These are phyloP conservation scores for Ceratocystis cacaofunesta DNA, from an alignment of 2,329 filamentous ascomycete genomes.

Conservation along the genomic window DNA sequence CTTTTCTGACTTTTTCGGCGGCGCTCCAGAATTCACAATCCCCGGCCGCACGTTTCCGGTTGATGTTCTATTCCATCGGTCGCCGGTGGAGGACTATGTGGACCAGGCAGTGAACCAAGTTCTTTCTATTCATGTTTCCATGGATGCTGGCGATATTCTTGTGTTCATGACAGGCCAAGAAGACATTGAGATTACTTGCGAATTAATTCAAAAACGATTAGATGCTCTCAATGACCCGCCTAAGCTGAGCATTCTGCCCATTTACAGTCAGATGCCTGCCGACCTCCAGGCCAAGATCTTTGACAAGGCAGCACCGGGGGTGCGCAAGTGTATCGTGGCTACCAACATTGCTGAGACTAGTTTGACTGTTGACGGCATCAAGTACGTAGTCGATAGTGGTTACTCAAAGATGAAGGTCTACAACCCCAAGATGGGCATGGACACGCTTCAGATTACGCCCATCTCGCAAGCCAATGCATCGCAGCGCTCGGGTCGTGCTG, in stretches of 20 bases:
- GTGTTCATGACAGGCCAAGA: constrained; percentile 99
- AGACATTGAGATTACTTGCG: constrained; percentile 94
- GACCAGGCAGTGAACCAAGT: constrained; percentile 95
- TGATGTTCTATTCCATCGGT: constrained; percentile 87
- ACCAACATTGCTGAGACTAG: constrained; percentile 98
- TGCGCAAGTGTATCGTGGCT: constrained; percentile 92
- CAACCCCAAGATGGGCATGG: constrained; percentile 98
- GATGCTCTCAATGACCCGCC: constrained; percentile 86
- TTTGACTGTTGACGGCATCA: constrained; percentile 95
- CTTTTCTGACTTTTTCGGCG: constrained; percentile 91
- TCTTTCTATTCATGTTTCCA: constrained; percentile 87
- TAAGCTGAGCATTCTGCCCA: constrained; percentile 84
- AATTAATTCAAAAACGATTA: constrained; percentile 75
- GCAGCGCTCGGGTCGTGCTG: constrained; percentile 84
- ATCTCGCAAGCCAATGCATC: constrained; percentile 94
- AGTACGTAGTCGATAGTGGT: constrained; percentile 94
- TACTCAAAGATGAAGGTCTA: constrained; percentile 98
- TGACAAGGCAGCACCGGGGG: constrained; percentile 74
- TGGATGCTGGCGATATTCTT: constrained; percentile 81
- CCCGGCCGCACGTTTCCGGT: constrained; percentile 94
- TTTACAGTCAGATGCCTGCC: constrained; percentile 99
- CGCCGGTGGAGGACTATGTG: constrained; percentile 93
- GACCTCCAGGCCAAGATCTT: constrained; percentile 98
- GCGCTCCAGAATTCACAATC: constrained; percentile 91
- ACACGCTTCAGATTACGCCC: constrained; percentile 91